Conservation (phyloP, 2,329 filamentous ascomycete genomes). For the Xylariaceae sp. region DNA sequence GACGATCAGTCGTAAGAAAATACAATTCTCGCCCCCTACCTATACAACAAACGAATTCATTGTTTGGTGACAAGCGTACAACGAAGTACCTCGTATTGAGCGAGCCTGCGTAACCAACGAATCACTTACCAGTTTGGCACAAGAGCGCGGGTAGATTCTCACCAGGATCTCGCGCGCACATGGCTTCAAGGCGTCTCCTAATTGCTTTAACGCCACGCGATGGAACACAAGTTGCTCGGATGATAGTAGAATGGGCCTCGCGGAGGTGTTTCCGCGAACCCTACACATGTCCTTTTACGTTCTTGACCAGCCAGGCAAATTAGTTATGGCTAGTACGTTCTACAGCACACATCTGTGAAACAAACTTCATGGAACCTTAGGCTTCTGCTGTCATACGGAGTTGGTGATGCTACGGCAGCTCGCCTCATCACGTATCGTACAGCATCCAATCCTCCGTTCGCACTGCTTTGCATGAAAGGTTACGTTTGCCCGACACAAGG, state of each 20-base stretch:
- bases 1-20: no score
- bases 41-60: not conserved
- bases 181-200: no score
- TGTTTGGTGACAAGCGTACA: not conserved
- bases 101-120: slow-evolving; percentile 1
- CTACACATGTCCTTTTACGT: not conserved
- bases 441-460: not conserved
- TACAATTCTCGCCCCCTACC: no score
- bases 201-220: no score
- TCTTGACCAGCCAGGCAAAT: no score
- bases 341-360: slow-evolving; percentile 8
- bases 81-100: not conserved
- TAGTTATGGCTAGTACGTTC: not conserved
- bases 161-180: not conserved
- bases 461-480: no score
- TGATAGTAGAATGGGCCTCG: not conserved
- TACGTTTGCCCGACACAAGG: no score
- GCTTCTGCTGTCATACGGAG: slow-evolving; percentile 2
- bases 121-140: not conserved
- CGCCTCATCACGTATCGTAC: slow-evolving; percentile 5
- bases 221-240: not conserved
- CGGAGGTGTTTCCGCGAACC: not conserved
- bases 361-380: slow-evolving; percentile 3
- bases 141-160: not conserved
- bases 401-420: slow-evolving; percentile 8